Base-by-base conservation (phyloP, 2,329 filamentous ascomycete genomes). In the Fusarium siculi region DNA sequence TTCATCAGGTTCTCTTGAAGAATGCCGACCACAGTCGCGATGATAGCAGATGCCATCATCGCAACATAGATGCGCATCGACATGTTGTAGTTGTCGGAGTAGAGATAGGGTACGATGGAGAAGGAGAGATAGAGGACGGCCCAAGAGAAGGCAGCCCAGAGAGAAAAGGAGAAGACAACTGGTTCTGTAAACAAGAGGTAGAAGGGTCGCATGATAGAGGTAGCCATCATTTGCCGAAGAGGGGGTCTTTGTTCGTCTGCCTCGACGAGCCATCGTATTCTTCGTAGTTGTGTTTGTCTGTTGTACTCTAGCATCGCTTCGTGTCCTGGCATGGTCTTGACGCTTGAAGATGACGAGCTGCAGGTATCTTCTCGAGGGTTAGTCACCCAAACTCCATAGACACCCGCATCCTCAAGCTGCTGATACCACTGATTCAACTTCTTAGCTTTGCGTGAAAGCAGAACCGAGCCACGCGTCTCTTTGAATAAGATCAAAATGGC, bases 141-240 rank as follows among this genome's bases (percentile, higher is more conserved):
- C 95, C 95, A 98, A 25, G 92, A 92, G 80, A 98, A 98, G 1
- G 93, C 88, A 2, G 95, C 92, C 95, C 95, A 98, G 1, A 97
- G 85, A 1, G 92, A 94, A 84, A 98, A 98, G 84, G 90, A 94
- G 82, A 95, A 94, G 19, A 95, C 92, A 15, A 94, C 91, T 0
- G 93, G 91, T 74, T 95, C 93, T 0, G 93, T 95, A 73, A 92
- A 83, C 21, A 95, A 88, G 3, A 95, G 87, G 76, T 91, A 90
- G 80, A 97, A 97, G 0, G 95, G 95, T 0, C 95, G 89, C 72
- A 90, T 91, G 11, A 96, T 82, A 0, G 93, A 96, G 18, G 93
- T 89, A 10, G 86, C 84, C 58, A 97, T 91, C 89, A 95, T 93
- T 65, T 87, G 89, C 23, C 78, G 76, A 16, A 97, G 80, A 0